Conservation (phyloP, 768 basidiomycete genomes). For the Mycena latifolia region DNA sequence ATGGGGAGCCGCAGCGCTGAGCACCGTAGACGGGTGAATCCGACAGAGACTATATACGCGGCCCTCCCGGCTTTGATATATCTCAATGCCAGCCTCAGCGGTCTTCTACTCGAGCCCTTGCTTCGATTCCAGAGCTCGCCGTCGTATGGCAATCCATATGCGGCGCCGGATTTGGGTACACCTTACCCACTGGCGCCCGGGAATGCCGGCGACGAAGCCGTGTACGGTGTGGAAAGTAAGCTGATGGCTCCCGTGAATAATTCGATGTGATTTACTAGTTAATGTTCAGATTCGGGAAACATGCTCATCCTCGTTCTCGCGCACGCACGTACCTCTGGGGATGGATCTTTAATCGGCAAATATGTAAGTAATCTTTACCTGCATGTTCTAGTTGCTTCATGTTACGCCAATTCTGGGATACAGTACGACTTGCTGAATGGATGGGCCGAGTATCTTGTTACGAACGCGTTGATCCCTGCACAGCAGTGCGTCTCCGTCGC, state of each 20-base stretch:
- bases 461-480: conserved; percentile 50
- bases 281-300: conserved; percentile 61
- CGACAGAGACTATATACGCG: conserved; percentile 7
- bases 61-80: conserved; percentile 12
- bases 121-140: conserved; percentile 52
- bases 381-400: neutral
- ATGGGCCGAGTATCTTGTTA: conserved; percentile 65
- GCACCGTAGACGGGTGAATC: conserved; percentile 25
- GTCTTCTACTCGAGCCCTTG: conserved; percentile 11
- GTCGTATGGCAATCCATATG: conserved; percentile 40
- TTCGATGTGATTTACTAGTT: neutral
- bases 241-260: neutral
- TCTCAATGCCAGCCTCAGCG: conserved; percentile 9
- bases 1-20: too few relatives aligned
- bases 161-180: conserved; percentile 45
- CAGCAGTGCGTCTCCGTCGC: conserved; percentile 48
- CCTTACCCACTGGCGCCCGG: conserved; percentile 38
- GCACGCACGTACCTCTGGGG: conserved; percentile 44
- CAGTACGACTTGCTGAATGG: conserved; percentile 60
- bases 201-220: conserved; percentile 30
- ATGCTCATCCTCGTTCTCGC: conserved; percentile 71
- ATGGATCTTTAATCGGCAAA: conserved; percentile 50
- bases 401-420: neutral
- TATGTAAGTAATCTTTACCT: conserved; percentile 47
- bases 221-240: conserved; percentile 42